These are phyloP conservation scores for Starmerella kuoi DNA, from an alignment of 805 yeast genomes.

Conservation along the genomic window DNA sequence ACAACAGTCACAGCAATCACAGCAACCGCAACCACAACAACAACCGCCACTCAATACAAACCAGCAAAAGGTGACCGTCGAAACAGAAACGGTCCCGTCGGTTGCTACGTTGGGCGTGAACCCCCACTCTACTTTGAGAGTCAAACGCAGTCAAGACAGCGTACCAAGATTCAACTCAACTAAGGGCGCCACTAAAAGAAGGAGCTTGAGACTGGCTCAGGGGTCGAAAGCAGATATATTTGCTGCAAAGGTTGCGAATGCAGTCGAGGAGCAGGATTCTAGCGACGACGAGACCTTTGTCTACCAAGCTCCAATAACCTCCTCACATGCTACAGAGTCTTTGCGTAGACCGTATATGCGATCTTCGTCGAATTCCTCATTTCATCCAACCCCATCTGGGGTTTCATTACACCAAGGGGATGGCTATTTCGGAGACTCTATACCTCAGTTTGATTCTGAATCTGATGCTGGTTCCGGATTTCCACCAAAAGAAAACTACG, in stretches of 20 bases:
- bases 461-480: background rate
- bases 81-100: constrained; percentile 50
- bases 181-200: constrained; percentile 33
- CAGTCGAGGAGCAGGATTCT: constrained; percentile 62
- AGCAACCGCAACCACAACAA: no score
- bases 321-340: constrained; percentile 7
- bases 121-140: constrained; percentile 14
- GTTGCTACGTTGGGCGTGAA: constrained; percentile 30
- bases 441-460: background rate
- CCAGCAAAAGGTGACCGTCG: constrained; percentile 34
- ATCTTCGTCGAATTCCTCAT: constrained; percentile 14
- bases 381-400: constrained; percentile 5
- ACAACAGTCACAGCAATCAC: no score
- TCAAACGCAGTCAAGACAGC: constrained; percentile 26
- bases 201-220: constrained; percentile 25
- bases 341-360: constrained; percentile 20
- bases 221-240: constrained; percentile 81
- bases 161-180: constrained; percentile 19
- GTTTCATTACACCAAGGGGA: constrained; percentile 2
- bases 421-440: background rate
- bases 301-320: constrained; percentile 32
- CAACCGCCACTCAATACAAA: background rate
- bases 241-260: constrained; percentile 89
- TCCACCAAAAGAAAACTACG: background rate
- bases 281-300: constrained; percentile 94